Conservation (phyloP, 371 early-diverging fungal species). For the Mortierella sp. region DNA sequence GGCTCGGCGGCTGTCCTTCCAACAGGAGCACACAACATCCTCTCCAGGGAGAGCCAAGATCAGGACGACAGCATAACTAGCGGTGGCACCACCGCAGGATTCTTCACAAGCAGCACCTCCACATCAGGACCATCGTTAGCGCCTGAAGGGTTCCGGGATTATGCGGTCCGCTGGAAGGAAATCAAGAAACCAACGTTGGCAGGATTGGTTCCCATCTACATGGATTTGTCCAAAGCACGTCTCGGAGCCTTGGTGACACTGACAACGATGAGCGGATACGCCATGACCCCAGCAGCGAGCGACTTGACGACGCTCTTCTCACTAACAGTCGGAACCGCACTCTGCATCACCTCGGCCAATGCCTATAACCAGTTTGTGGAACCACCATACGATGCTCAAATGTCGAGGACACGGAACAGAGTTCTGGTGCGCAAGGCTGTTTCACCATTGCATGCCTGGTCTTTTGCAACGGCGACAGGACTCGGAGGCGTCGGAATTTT, state of each 20-base stretch:
- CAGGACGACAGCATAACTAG: slow-evolving; percentile 28
- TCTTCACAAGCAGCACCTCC: slow-evolving; percentile 12
- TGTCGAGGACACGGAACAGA: slow-evolving; percentile 93
- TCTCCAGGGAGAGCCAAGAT: slow-evolving; percentile 24
- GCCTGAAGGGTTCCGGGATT: slow-evolving; percentile 40
- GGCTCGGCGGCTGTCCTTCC: slow-evolving; percentile 27
- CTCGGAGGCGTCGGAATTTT: slow-evolving; percentile 78
- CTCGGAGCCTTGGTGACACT: slow-evolving; percentile 92
- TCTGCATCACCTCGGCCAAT: slow-evolving; percentile 96
- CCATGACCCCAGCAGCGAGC: slow-evolving; percentile 88
- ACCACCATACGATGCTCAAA: slow-evolving; percentile 96
- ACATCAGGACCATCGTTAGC: slow-evolving; percentile 18
- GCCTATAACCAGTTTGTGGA: slow-evolving; percentile 97
- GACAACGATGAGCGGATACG: slow-evolving; percentile 96
- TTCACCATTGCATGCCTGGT: slow-evolving; percentile 90
- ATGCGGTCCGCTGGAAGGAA: slow-evolving; percentile 57
- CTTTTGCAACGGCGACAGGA: slow-evolving; percentile 82
- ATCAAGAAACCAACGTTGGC: slow-evolving; percentile 56
- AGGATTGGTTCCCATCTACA: slow-evolving; percentile 67
- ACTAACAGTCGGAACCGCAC: slow-evolving; percentile 90
- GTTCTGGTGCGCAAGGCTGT: slow-evolving; percentile 86
- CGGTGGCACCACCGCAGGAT: slow-evolving; percentile 3
- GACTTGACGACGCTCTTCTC: slow-evolving; percentile 79
- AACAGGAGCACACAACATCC: slow-evolving; percentile 27
- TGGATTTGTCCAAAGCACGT: slow-evolving; percentile 83